A percentile compares a stretch with the other conserved stretches of the same genome.
Conservation (phyloP, 345 rosid species). For the Psidium friedrichsthalianum region DNA sequence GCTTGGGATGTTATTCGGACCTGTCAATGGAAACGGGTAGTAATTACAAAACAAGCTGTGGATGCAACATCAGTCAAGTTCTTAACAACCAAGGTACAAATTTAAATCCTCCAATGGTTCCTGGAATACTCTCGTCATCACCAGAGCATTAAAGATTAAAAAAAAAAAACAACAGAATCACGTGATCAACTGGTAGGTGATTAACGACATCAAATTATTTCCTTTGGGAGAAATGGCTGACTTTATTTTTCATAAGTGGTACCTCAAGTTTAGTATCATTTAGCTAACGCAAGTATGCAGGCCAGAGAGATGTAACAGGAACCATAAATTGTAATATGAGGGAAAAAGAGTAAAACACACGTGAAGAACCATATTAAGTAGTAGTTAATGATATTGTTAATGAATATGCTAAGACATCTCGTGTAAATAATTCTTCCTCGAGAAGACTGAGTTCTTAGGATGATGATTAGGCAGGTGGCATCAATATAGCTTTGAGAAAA, state of each 20-base stretch:
- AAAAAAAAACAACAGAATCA: not conserved
- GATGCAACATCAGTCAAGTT: not conserved
- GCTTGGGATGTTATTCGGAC: slow-evolving; percentile 51
- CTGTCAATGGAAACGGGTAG: slow-evolving; percentile 19
- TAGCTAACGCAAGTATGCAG: not conserved
- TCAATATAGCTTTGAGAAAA: not conserved
- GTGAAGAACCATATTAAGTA: not conserved
- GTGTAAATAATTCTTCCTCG: not conserved
- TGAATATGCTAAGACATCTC: not conserved
- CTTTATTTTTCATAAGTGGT: not conserved
- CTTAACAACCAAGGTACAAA: not conserved
- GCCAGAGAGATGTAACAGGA: not conserved
- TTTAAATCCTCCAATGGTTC: not conserved
- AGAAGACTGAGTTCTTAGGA: not conserved
- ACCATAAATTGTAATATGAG: not conserved
- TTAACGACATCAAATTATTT: not conserved
- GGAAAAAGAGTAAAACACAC: not conserved
- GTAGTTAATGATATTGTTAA: not conserved
- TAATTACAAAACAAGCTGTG: not conserved
- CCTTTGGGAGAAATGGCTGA: not conserved
- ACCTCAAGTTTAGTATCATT: not conserved
- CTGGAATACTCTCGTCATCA: not conserved
- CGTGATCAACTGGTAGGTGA: not conserved
- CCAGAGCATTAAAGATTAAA: not conserved
- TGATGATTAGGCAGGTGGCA: not conserved